These are phyloP conservation scores for Phalaenopsis equestris DNA, from an alignment of 106 monocot species.

Conservation along the genomic window DNA sequence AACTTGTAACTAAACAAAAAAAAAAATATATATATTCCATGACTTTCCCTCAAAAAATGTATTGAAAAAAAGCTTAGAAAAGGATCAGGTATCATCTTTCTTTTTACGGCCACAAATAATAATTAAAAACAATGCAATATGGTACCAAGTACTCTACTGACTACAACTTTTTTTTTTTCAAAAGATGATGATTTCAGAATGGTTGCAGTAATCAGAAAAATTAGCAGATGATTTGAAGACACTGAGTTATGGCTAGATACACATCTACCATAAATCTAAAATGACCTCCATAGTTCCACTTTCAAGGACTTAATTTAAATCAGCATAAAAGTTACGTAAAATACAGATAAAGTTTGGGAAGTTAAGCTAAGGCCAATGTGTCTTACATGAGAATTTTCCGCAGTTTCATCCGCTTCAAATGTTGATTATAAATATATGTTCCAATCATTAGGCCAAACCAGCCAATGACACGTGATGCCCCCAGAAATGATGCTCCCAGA, in stretches of 20 bases:
- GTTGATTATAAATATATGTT: conserved; percentile 54
- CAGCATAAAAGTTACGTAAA: neutral
- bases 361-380: conserved; percentile 1
- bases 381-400: conserved; percentile 73
- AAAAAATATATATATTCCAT: too few species aligned
- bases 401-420: conserved; percentile 52
- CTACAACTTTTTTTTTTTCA: neutral
- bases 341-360: neutral
- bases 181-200: neutral
- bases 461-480: conserved; percentile 70
- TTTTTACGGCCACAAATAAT: neutral
- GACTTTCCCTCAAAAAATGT: neutral
- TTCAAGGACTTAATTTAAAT: neutral
- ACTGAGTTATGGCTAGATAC: neutral
- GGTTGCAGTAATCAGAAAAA: neutral
- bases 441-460: conserved; percentile 78
- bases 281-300: neutral
- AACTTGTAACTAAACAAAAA: too few species aligned
- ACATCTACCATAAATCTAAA: neutral
- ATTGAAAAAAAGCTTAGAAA: neutral
- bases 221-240: neutral
- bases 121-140: neutral
- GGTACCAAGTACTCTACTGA: neutral
- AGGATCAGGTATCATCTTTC: neutral
- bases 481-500: conserved; percentile 70